Evolutionary conservation across 2,329 filamentous ascomycete genomes (phyloP).

Genomic region (Sarocladium kiliense): DNA sequence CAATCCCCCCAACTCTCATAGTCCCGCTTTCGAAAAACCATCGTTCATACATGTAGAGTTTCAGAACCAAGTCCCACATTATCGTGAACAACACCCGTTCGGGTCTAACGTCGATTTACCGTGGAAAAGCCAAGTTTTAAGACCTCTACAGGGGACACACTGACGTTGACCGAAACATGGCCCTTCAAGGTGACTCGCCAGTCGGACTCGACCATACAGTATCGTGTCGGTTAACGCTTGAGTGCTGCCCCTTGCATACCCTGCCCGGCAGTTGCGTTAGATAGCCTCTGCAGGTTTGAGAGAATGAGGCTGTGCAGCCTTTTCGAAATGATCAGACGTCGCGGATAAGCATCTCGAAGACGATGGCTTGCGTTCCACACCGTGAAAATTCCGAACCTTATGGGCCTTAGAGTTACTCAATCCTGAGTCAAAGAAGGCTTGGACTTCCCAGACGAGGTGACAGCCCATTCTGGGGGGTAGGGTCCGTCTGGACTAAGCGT

Average conservation of each 20-base stretch:
- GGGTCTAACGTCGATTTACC: slow-evolving; percentile 1
- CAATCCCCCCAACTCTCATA: background rate
- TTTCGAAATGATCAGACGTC: background rate
- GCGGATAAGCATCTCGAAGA: background rate
- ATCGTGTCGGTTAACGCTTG: background rate
- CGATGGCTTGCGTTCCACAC: background rate
- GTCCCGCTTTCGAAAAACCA: background rate
- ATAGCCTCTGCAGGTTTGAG: background rate
- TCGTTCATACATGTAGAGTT: background rate
- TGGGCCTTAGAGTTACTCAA: too few relatives aligned
- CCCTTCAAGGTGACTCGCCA: background rate
- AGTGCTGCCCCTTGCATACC: background rate
- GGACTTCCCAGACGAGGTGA: too few relatives aligned
- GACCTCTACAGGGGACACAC: too few relatives aligned
- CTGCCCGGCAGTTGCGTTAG: background rate
- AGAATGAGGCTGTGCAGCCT: background rate
- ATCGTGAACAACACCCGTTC: background rate
- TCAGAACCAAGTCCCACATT: background rate
- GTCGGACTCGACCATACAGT: background rate
- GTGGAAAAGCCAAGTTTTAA: background rate
- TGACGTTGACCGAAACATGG: background rate
- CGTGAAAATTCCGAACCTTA: too few relatives aligned
- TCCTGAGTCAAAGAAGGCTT: too few relatives aligned
- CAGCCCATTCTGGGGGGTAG: too few relatives aligned
- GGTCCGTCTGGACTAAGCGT: too few relatives aligned